Evolutionary conservation across 192 early-diverging fungal species (phyloP), one percentile per base, ranked within the genome.

Genomic region (Backusella westeae): DNA sequence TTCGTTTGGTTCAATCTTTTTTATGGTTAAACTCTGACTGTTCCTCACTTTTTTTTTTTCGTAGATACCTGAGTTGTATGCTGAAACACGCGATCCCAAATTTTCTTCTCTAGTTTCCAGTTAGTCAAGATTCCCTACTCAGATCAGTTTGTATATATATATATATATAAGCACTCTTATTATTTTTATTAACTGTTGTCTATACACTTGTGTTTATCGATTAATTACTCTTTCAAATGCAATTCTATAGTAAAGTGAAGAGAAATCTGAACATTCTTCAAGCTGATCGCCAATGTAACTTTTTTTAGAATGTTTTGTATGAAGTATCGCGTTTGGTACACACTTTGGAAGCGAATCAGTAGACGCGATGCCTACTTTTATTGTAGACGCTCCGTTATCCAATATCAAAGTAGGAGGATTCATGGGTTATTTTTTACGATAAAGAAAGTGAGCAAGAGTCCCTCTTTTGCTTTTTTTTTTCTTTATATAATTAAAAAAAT

Each of bases 81-180:
- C 67, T 86, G 82, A 53, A 95, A 87, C 10, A 91, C 59, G 41
- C 94, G 86, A 73, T 96, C 93, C 95, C 93, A 95, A 35, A 96
- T 44, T 29, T 3, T 29, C 15, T 71, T 9, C 84, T 96, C 89
- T 10, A 89, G 82, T 71, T 92, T 92, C 95, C 95, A 96, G 59
- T 89, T 88, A 6, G 87, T 89, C 66, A 96, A 73, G 70, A 89
- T 88, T 0, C 95, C 95, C 87, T 77, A 63, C 21, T 29, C 26
- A n/a, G 19, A 56, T 56, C 53, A 56, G 8, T 26, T 21, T 21
- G 19, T 21, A 35, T 34, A 3, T n/a, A 3, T 21, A 35, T 34
- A 3, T n/a, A 3, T 42, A 67, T 59, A 83, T 84, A 14, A 39
- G 49, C 32, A 35, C 10, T 69, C 34, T 36, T 21, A 8, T 36